phyloP scores from a whole-genome alignment of 306 rosid species.

The Hylodesmum podocarpum region DNA sequence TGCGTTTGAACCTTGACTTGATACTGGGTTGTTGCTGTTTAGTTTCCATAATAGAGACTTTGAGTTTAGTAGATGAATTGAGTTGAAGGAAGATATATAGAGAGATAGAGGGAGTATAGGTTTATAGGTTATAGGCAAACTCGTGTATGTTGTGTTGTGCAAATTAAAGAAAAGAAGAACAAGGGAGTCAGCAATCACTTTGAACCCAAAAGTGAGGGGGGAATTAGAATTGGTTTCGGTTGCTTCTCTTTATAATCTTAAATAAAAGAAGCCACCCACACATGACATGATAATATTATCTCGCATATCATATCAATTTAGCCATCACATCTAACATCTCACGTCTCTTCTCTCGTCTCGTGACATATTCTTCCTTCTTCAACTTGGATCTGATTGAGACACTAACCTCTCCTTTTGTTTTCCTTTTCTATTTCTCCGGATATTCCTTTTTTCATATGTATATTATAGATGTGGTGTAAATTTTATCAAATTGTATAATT shows the following conservation, averaged over 20 bases:
- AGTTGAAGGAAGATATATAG: neutral
- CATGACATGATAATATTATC: neutral
- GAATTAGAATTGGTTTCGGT: constrained; percentile 36
- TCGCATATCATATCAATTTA: neutral
- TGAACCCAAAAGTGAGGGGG: constrained; percentile 33
- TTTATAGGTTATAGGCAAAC: constrained; percentile 14
- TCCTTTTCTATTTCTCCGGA: neutral
- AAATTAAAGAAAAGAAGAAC: neutral
- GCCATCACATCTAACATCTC: neutral
- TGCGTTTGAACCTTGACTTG: constrained; percentile 68
- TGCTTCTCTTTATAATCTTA: constrained; percentile 34
- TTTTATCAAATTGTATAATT: neutral
- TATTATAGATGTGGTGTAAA: neutral
- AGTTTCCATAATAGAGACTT: constrained; percentile 44
- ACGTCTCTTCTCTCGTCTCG: neutral
- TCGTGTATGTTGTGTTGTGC: constrained; percentile 22
- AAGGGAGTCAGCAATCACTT: constrained; percentile 13
- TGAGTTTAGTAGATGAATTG: neutral
- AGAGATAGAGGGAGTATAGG: neutral
- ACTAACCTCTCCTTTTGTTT: neutral
- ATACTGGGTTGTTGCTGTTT: constrained; percentile 26
- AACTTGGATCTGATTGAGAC: neutral
- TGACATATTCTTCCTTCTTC: constrained; percentile 13
- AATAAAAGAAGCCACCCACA: constrained; percentile 2
- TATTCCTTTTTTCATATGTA: neutral